Base-by-base conservation (phyloP, 768 basidiomycete genomes). In the Cyclocybe cylindracea region DNA sequence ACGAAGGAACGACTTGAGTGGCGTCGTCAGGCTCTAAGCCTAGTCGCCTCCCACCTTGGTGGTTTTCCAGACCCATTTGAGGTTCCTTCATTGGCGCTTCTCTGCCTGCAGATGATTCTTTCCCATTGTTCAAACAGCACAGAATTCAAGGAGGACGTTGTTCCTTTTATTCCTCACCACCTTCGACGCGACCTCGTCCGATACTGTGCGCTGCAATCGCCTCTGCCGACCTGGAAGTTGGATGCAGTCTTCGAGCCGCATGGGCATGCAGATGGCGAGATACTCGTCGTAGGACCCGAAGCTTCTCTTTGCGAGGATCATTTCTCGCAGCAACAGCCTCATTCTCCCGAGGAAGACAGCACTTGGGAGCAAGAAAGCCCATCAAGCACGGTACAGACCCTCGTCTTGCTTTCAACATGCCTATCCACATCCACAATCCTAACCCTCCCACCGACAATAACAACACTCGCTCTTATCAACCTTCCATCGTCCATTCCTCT, bases 381-480 rank as follows among this genome's bases (percentile, higher is more conserved):
- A 10, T 33, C 48, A 34, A 24, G 24, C 24, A 3, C 24, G 5
- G 1, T 24, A 24, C 24, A 24, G 3, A 78, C 76, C 3, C 70
- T 89, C 42, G 64, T 79, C 8, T 66, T 89, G 10, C 57, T 88
- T 34, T 79, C 78, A 13, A 69, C 76, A 4, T 66, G 69, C 9
- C 63, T 91, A 29, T 59, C 75, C 3, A 65, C 71, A 1, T 68
- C 76, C 2, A 72, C 73, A 1, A 54, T 85, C 16, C 70, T 81
- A 43, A 67, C 76, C 34, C 70, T 89, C 37, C 87, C 87, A 1
- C 79, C 79, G 7, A 87, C 87, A 3, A 66, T 90, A 40, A 87
- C 85, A 1, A 80, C 75, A 43, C 70, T 90, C 39, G 81, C 79
- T 14, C 75, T 89, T 19, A 58, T 89, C 54, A 70, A 79, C 40